Evolutionary conservation across 306 rosid genomes (phyloP), one percentile per base, ranked within the genome.

Genomic region (Sesbania bispinosa): DNA sequence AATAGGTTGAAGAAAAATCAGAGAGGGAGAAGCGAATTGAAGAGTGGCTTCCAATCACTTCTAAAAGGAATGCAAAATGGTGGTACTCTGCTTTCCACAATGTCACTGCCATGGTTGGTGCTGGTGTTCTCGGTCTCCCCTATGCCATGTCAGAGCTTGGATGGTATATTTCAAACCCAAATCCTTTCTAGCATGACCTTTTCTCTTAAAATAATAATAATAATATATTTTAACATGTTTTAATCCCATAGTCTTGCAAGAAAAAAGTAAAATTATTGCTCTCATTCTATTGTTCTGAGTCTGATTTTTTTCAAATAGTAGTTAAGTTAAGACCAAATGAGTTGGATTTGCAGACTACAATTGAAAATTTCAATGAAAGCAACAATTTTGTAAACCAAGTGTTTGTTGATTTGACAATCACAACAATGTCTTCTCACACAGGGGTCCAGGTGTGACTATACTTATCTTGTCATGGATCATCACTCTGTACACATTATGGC

Each of bases 81-180:
- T 92, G 94, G 92, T 85, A 92, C 82, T 76, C 98, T 1, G 86
- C 98, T 36, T 89, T 89, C 71, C 98, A 89, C 92, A 89, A 92
- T 73, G 81, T 92, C 58, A 88, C 96, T 24, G 92, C 98, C 71
- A 92, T 89, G 98, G 95, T 92, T 60, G 98, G 96, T 15, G 96
- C 94, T 24, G 98, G 98, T 42, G 95, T 92, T 24, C 86, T 89
- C 1, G 70, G 96, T 78, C 96, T 89, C 36, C 98, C 96, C 5
- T 71, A 52, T 15, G 90, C 98, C 62, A 74, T 92, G 90, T 39
- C 96, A 5, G 51, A 84, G 6, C 92, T 89, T 10, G 96, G 96
- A 65, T 92, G 95, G 97, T 87, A 83, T 51, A 54, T 41, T 62
- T 67, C 46, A 54, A 52, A 50, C 36, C 39, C 69, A 45, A 36